These are phyloP conservation scores for Lipomyces anomalus DNA, from an alignment of 805 yeast species.

Conservation along the genomic window DNA sequence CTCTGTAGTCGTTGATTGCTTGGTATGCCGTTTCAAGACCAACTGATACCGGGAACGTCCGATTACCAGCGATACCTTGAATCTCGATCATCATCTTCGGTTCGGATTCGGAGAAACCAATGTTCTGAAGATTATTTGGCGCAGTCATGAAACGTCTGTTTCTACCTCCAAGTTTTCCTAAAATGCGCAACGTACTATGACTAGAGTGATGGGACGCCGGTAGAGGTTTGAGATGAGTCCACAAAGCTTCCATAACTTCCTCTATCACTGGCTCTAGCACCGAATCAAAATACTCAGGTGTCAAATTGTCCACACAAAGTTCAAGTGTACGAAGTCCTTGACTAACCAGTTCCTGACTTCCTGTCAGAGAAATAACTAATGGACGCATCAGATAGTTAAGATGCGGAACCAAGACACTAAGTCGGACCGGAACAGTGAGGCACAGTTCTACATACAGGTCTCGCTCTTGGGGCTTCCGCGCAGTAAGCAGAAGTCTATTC, in stretches of 20 bases:
- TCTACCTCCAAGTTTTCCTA: conserved; percentile 95
- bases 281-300: conserved; percentile 96
- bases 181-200: conserved; percentile 85
- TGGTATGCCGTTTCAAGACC: conserved; percentile 75
- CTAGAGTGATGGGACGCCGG: conserved; percentile 94
- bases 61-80: conserved; percentile 57
- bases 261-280: conserved; percentile 93
- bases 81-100: conserved; percentile 62
- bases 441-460: conserved; percentile 94
- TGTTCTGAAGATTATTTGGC: conserved; percentile 56
- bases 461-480: conserved; percentile 82
- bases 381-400: conserved; percentile 85
- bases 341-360: conserved; percentile 82
- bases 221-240: conserved; percentile 84
- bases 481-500: conserved; percentile 73
- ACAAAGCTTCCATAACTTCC: conserved; percentile 87
- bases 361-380: conserved; percentile 80
- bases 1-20: conserved; percentile 59
- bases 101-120: conserved; percentile 52
- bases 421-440: conserved; percentile 89
- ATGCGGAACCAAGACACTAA: conserved; percentile 91
- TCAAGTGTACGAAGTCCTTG: conserved; percentile 95
- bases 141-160: conserved; percentile 80
- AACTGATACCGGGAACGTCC: conserved; percentile 75
- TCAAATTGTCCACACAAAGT: conserved; percentile 89